A percentile compares a stretch with the other conserved stretches of the same genome.
phyloP scores from a whole-genome alignment of 176 grass and related monocot genomes.

The Ananas comosus region DNA sequence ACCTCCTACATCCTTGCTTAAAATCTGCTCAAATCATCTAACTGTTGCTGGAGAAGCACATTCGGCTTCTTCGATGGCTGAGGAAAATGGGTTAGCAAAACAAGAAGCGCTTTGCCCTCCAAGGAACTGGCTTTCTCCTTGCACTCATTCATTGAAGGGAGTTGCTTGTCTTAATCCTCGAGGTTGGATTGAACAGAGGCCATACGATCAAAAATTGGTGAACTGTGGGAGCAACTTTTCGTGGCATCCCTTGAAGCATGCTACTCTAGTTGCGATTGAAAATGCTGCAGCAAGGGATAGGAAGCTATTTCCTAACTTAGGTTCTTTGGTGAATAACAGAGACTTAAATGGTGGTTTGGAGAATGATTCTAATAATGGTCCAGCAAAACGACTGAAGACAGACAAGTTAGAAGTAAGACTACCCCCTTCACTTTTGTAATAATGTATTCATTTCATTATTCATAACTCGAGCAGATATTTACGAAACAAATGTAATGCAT shows the following conservation, averaged over 20 bases:
- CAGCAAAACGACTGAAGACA: slow-evolving; percentile 55
- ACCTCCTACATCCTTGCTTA: slow-evolving; percentile 10
- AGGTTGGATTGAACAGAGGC: slow-evolving; percentile 45
- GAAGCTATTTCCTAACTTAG: slow-evolving; percentile 34
- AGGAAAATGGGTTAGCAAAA: neutral
- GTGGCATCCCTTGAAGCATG: slow-evolving; percentile 88
- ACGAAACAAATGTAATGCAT: too few relatives aligned
- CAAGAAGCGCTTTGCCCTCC: neutral
- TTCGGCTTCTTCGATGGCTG: neutral
- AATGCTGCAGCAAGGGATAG: slow-evolving; percentile 65
- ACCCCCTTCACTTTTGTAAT: neutral
- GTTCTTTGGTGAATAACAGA: slow-evolving; percentile 5
- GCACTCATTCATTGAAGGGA: slow-evolving; percentile 19
- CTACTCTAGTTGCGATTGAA: slow-evolving; percentile 81
- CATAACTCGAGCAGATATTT: too few relatives aligned
- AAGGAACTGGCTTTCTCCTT: slow-evolving; percentile 11
- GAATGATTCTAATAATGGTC: slow-evolving; percentile 32
- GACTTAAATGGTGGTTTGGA: slow-evolving; percentile 23
- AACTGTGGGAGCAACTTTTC: slow-evolving; percentile 22
- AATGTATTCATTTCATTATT: neutral
- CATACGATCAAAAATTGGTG: slow-evolving; percentile 15
- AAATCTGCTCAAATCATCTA: slow-evolving; percentile 8
- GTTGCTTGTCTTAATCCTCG: slow-evolving; percentile 74
- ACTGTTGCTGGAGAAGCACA: slow-evolving; percentile 18
- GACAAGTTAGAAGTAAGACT: slow-evolving; percentile 39